Base-by-base conservation (phyloP, 139 green algal genomes). In the Pseudopediastrum boryanum region DNA sequence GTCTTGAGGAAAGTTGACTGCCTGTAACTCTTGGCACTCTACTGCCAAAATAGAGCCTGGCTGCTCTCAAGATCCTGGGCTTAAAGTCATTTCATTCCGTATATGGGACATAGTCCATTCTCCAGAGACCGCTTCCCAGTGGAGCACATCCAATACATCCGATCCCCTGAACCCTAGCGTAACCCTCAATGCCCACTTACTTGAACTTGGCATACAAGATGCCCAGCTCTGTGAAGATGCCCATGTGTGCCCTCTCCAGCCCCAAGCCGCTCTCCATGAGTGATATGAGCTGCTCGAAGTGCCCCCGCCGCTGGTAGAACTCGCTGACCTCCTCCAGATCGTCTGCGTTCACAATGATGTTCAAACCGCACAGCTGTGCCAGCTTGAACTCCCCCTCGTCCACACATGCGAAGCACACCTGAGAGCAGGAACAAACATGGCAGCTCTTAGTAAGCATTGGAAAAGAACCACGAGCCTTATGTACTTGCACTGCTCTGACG, bases 211-310 rank as follows among this genome's bases (percentile, higher is more conserved):
- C 94, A 78, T 98, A 98, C 39, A 97, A 79, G 35, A 91, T 89
- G 76, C 95, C 95, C 68, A 99, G 90, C 88, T 99, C 96, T 5
- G 96, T 99, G 90, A 99, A 99, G 90, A 99, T 99, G 82, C 96
- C 96, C 96, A 99, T 99, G 89, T 99, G 96, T 4, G 96, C 95
- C 35, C 96, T 92, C 83, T 99, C 96, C 82, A 99, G 86, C 27
- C 96, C 96, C 75, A 99, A 95, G 78, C 96, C 96, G 54, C 76
- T 91, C 89, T 99, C 96, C 88, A 99, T 92, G 33, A 99, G 90
- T 13, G 83, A 74, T 69, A 98, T 97, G 75, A 99, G 91, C 92
- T 99, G 89, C 38, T 98, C 93, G 65, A 94, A 96, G 80, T 95
- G 85, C 48, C 95, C 96, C 21, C 86, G 86, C n/a, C 82, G 77